These are phyloP conservation scores for Fusarium xylarioides DNA, from an alignment of 2,329 filamentous ascomycete species.

Conservation along the genomic window DNA sequence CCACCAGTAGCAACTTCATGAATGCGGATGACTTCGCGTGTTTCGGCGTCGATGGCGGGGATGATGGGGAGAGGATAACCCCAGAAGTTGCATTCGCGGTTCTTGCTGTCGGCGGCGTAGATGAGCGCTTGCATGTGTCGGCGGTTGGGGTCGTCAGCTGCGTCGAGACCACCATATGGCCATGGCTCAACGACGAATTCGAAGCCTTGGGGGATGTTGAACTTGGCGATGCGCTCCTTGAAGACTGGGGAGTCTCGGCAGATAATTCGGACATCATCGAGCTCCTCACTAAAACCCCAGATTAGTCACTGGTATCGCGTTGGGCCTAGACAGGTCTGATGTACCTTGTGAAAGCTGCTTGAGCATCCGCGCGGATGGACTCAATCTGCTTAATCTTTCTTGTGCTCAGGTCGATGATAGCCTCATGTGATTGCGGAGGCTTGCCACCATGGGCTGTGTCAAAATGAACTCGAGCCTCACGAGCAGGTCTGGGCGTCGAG, in stretches of 20 bases:
- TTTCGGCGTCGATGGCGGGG: constrained; percentile 51
- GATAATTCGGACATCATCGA: background rate
- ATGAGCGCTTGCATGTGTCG: constrained; percentile 48
- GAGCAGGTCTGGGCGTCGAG: background rate
- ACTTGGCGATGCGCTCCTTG: background rate
- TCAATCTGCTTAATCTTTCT: background rate
- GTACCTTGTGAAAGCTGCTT: background rate
- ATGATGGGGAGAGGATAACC: constrained; percentile 62
- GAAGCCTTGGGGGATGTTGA: constrained; percentile 43
- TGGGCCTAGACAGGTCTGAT: too few species aligned
- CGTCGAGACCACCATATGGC: constrained; percentile 46
- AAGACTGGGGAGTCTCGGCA: background rate
- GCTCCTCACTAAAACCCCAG: background rate
- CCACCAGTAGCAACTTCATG: constrained; percentile 49
- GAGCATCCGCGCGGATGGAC: background rate
- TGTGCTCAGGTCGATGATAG: fast-evolving
- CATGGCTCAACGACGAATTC: constrained; percentile 48
- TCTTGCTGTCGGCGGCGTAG: constrained; percentile 45
- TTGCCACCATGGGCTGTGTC: background rate
- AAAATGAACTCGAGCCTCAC: background rate
- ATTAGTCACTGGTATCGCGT: too few species aligned
- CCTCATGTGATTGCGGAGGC: background rate
- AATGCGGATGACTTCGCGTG: constrained; percentile 45
- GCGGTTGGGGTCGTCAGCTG: constrained; percentile 38
- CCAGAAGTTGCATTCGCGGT: constrained; percentile 62